Conservation (phyloP, 148 eudicot species). For the Suaeda aralocaspica region DNA sequence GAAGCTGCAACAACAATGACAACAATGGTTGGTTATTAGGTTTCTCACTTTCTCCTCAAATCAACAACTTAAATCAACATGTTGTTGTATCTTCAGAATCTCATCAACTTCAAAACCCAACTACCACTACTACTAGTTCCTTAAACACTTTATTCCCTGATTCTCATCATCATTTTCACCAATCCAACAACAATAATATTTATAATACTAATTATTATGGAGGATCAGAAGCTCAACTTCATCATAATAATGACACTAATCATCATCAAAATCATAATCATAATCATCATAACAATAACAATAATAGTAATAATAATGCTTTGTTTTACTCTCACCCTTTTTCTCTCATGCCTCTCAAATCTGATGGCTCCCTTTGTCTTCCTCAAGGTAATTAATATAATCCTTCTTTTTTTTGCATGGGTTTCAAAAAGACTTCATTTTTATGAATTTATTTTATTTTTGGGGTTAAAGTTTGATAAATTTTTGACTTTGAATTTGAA, state of each 20-base stretch:
- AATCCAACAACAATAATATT: slow-evolving; percentile 32
- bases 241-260: neutral
- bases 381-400: slow-evolving; percentile 53
- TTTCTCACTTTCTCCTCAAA: slow-evolving; percentile 43
- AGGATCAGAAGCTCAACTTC: slow-evolving; percentile 14
- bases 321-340: slow-evolving; percentile 34
- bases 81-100: slow-evolving; percentile 24
- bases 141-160: slow-evolving; percentile 28
- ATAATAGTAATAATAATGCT: slow-evolving; percentile 5
- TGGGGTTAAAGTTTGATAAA: neutral
- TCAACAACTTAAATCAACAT: slow-evolving; percentile 34
- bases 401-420: neutral
- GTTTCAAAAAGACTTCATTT: neutral
- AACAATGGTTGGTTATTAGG: slow-evolving; percentile 38
- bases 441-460: neutral
- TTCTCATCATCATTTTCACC: slow-evolving; percentile 25
- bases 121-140: slow-evolving; percentile 22
- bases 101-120: slow-evolving; percentile 22
- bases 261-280: neutral
- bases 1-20: slow-evolving; percentile 18
- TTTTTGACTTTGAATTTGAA: slow-evolving; percentile 15
- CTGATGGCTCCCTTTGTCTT: slow-evolving; percentile 82
- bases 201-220: slow-evolving; percentile 35
- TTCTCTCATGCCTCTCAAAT: slow-evolving; percentile 80
- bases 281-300: neutral